Evolutionary conservation across 371 early-diverging fungal species (phyloP).

Genomic region (Phascolomyces articulosus): DNA sequence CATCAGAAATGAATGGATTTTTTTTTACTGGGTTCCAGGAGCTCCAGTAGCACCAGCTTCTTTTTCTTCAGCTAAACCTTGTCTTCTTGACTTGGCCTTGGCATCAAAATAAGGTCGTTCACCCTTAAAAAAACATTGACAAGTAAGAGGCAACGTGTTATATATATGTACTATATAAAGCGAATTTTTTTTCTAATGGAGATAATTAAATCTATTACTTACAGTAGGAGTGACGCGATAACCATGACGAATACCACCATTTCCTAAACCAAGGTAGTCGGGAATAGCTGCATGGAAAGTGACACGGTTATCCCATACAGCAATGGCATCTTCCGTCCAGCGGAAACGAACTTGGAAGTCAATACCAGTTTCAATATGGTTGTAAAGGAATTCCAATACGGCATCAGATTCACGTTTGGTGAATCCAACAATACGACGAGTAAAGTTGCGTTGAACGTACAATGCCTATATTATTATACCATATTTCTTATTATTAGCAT

Average conservation of each 20-base stretch:
- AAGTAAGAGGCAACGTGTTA: no score
- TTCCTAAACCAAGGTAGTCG: conserved; percentile 42
- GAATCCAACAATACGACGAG: conserved; percentile 59
- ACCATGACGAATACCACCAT: conserved; percentile 33
- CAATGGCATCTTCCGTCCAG: conserved; percentile 59
- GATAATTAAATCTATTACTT: no score
- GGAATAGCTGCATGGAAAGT: conserved; percentile 56
- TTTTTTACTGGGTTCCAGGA: no score
- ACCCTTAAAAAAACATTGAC: not conserved
- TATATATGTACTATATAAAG: no score
- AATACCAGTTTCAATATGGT: conserved; percentile 51
- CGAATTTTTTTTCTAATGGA: no score
- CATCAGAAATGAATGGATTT: no score
- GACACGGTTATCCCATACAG: conserved; percentile 65
- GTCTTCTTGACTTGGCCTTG: not conserved
- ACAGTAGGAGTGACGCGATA: conserved; percentile 44
- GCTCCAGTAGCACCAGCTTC: not conserved
- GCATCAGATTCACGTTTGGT: conserved; percentile 59
- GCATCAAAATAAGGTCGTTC: conserved; percentile 3
- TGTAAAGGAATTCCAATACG: conserved; percentile 55
- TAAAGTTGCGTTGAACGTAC: conserved; percentile 64
- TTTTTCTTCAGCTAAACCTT: not conserved
- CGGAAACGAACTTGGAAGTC: conserved; percentile 70
- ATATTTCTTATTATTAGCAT: no score
- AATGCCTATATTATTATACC: conserved; percentile 23